Percentiles rank a stretch among this genome's conserved stretches.
Conservation (phyloP, 208 protist species). For the Trypanosoma mega region DNA sequence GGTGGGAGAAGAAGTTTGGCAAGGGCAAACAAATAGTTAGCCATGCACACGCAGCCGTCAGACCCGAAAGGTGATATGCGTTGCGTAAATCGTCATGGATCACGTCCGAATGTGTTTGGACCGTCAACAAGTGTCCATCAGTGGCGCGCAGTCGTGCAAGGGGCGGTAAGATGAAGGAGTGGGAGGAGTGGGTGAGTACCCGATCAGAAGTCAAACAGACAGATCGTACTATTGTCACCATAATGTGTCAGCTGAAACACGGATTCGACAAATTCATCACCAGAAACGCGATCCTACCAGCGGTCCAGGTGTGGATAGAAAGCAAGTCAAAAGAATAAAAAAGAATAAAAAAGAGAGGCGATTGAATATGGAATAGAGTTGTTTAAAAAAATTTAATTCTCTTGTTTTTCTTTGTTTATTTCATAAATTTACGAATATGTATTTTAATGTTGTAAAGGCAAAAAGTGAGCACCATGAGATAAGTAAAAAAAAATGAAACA, state of each 20-base stretch:
- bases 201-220: constrained; percentile 43
- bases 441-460: neutral
- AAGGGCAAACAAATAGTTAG: too few species aligned
- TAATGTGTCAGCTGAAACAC: constrained; percentile 45
- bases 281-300: constrained; percentile 8
- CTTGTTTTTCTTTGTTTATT: too few species aligned
- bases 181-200: neutral
- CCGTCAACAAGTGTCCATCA: constrained; percentile 11
- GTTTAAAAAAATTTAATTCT: too few species aligned
- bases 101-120: constrained; percentile 5
- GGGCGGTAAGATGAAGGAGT: too few species aligned
- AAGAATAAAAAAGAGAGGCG: too few species aligned
- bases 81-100: constrained; percentile 7
- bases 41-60: neutral
- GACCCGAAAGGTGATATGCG: constrained; percentile 18
- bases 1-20: too few species aligned
- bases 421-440: neutral
- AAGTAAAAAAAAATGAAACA: neutral
- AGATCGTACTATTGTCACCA: constrained; percentile 34
- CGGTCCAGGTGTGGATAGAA: neutral
- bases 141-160: neutral
- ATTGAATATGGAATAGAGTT: too few species aligned
- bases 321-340: neutral
- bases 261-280: constrained; percentile 53
- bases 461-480: neutral